Evolutionary conservation across 1,284 basidiomycete species (phyloP).

Genomic region (Pholiota adiposa): DNA sequence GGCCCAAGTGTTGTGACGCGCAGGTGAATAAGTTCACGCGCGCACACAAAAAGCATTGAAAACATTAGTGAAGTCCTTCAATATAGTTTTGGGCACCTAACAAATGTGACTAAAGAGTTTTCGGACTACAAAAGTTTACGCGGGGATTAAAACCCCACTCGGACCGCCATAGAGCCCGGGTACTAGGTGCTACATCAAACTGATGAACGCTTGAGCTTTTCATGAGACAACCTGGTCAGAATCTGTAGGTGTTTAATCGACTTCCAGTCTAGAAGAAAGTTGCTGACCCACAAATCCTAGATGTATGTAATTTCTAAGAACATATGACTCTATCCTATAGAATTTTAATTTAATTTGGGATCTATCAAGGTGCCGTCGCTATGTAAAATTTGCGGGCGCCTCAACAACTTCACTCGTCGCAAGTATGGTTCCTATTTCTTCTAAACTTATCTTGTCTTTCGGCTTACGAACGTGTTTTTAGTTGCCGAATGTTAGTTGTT

Average conservation of each 20-base stretch:
- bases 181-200: not conserved
- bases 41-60: too few relatives aligned
- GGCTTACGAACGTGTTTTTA: not conserved
- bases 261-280: not conserved
- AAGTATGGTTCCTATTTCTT: slow-evolving; percentile 12
- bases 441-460: not conserved
- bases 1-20: too few relatives aligned
- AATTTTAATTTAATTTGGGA: not conserved
- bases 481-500: slow-evolving; percentile 20
- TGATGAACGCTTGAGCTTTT: slow-evolving; percentile 6
- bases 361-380: slow-evolving; percentile 26
- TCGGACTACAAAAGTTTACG: too few relatives aligned
- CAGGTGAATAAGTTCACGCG: too few relatives aligned
- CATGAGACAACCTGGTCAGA: slow-evolving; percentile 30
- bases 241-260: slow-evolving; percentile 15
- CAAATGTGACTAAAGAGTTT: too few relatives aligned
- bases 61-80: too few relatives aligned
- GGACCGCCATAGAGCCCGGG: too few relatives aligned
- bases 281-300: not conserved
- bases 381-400: slow-evolving; percentile 33
- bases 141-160: too few relatives aligned
- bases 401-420: slow-evolving; percentile 25
- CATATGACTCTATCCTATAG: too few relatives aligned
- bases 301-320: not conserved
- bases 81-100: too few relatives aligned